Base-by-base conservation (phyloP, 495 filamentous ascomycete genomes). In the Amniculicola lignicola region DNA sequence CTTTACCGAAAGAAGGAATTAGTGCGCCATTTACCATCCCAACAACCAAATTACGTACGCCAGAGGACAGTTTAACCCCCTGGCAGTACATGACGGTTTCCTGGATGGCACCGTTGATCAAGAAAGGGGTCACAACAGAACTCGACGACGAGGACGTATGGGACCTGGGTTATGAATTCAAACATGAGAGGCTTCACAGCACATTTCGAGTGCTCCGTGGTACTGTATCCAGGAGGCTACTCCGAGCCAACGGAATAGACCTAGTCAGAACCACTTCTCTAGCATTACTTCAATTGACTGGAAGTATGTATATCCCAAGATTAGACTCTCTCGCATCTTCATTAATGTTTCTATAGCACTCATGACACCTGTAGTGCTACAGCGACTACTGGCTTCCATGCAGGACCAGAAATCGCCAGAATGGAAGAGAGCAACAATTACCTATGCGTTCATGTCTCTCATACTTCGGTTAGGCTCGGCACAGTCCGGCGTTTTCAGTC, bases 21-120 rank as follows among this genome's bases (percentile, higher is more conserved):
- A 81, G 83, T 55, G 66, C 71, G 12, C 72, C 83, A 4, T 82
- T 78, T 28, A 70, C 74, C 14, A 51, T 70, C 24, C 84, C 89
- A 28, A 82, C 77, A 2, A 77, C 71, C 10, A 63, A 79, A 2
- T 75, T 82, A 15, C 81, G 87, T 25, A 92, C 85, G 42, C 89
- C 89, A n/a, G 89, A 94, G 66, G 89, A 94, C 62, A 79, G 86
- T 54, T 65, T 93, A 33, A 84, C 76, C 18, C 74, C 88, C 1
- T 91, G 86, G 84, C 87, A 92, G 63, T 94, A 83, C 64, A 82
- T 89, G 72, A 83, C 81, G 2, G 85, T 94, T 4, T 89, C 86
- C 0, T 94, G 89, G 89, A 83, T 94, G 80, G 73, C 74, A 2
- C 84, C 88, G 0, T 69, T 94, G 23, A 89, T 91, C 36, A 69